Evolutionary conservation across 2,329 filamentous ascomycete genomes (phyloP).

Genomic region (Fragosphaeria purpurea): DNA sequence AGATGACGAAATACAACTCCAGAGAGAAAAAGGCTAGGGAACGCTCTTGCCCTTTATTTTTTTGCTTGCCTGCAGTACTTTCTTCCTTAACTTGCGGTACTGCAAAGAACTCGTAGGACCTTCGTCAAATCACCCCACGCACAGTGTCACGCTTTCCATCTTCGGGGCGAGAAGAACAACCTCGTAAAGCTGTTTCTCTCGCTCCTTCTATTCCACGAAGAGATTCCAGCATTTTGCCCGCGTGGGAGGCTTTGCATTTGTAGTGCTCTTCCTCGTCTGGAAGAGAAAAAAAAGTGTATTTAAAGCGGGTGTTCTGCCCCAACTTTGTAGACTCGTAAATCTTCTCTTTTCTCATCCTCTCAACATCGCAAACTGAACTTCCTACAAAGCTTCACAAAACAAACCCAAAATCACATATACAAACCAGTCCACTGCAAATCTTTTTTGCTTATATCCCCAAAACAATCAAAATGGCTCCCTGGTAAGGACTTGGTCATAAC

Average conservation of each 20-base stretch:
- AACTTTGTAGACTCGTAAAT: neutral
- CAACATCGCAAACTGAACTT: neutral
- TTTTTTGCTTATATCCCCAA: neutral
- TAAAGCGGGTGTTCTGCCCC: neutral
- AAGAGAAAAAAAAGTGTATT: neutral
- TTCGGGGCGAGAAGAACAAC: neutral
- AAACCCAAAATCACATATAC: neutral
- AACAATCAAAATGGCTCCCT: constrained; percentile 11
- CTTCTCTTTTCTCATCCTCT: neutral
- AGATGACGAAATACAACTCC: too few species aligned
- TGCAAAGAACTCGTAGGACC: too few species aligned
- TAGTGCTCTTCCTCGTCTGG: neutral
- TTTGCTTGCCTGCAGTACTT: too few species aligned
- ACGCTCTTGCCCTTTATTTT: too few species aligned
- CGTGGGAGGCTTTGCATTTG: neutral
- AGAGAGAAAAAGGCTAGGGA: too few species aligned
- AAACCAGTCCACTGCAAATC: neutral
- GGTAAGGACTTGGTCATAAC: constrained; percentile 4
- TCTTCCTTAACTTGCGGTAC: too few species aligned
- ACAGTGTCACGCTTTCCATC: neutral
- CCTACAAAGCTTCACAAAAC: neutral
- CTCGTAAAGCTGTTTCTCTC: neutral
- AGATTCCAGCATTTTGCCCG: neutral
- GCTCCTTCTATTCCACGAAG: neutral
- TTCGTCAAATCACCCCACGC: neutral